Evolutionary conservation across 1,139 yeast genomes (phyloP).

Genomic region (Blastobotrys proliferans): DNA sequence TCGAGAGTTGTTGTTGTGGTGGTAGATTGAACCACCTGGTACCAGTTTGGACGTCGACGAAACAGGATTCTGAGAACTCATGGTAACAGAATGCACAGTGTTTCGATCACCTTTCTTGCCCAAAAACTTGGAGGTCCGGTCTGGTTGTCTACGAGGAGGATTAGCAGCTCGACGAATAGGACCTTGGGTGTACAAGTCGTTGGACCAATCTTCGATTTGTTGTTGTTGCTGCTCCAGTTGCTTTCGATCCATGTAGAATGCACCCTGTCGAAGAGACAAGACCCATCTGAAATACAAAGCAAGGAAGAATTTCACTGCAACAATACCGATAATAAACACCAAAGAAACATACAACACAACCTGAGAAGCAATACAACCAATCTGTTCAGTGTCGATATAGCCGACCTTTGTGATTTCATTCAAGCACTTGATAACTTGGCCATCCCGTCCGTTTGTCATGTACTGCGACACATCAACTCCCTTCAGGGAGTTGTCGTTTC

Average conservation of each 20-base stretch:
- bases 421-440: conserved; percentile 74
- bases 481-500: conserved; percentile 49
- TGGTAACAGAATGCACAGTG: conserved; percentile 30
- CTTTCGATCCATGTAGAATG: conserved; percentile 54
- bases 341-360: conserved; percentile 77
- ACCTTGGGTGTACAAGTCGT: conserved; percentile 49
- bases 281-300: conserved; percentile 91
- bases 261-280: conserved; percentile 76
- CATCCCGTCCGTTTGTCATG: conserved; percentile 63
- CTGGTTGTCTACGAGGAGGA: conserved; percentile 20
- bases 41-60: conserved; percentile 34
- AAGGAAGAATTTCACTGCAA: conserved; percentile 66
- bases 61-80: conserved; percentile 36
- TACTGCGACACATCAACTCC: conserved; percentile 83
- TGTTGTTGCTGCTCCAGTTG: conserved; percentile 50
- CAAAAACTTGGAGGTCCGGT: conserved; percentile 27
- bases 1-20: conserved; percentile 26
- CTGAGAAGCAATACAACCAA: conserved; percentile 93
- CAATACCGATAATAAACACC: conserved; percentile 79
- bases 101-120: conserved; percentile 14
- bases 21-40: conserved; percentile 34
- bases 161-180: conserved; percentile 42
- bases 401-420: conserved; percentile 90
- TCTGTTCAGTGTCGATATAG: conserved; percentile 77
- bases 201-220: conserved; percentile 78